Percentiles rank a stretch among this genome's conserved stretches.
Evolutionary conservation across 495 filamentous ascomycete species (phyloP).

Genomic region (Daldinia childiae): DNA sequence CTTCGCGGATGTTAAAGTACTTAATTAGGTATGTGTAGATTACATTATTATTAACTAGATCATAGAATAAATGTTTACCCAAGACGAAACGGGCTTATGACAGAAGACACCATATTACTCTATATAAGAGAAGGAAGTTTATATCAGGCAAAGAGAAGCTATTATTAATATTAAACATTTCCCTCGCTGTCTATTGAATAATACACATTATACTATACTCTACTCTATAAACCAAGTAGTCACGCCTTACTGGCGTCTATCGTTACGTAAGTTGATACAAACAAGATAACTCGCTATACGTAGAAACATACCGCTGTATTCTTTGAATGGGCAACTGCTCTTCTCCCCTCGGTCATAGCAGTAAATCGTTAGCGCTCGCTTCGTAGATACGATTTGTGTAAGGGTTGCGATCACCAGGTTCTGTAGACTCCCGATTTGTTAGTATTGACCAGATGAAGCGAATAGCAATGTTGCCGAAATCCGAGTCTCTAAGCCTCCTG

Average conservation of each 20-base stretch:
- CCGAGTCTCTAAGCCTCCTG: slow-evolving; percentile 40
- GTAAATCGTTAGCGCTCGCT: background rate
- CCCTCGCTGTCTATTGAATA: background rate
- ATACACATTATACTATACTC: background rate
- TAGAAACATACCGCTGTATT: background rate
- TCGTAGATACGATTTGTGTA: background rate
- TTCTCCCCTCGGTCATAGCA: too few relatives aligned
- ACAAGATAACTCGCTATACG: background rate
- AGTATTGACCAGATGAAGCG: slow-evolving; percentile 13
- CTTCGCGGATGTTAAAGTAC: background rate
- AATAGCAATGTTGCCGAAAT: slow-evolving; percentile 32
- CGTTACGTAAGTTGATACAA: background rate
- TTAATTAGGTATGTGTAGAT: too few relatives aligned
- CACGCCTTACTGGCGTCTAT: background rate
- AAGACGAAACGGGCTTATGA: too few relatives aligned
- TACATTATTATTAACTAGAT: too few relatives aligned
- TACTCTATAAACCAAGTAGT: background rate
- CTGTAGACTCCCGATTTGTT: background rate
- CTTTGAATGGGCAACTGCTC: too few relatives aligned
- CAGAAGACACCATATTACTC: too few relatives aligned
- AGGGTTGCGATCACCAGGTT: background rate
- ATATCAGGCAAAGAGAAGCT: too few relatives aligned
- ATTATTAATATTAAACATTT: background rate
- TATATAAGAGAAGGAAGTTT: too few relatives aligned
- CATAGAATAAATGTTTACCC: too few relatives aligned